Base-by-base conservation (phyloP, 2,329 filamentous ascomycete species). In the Corynespora cassiicola region DNA sequence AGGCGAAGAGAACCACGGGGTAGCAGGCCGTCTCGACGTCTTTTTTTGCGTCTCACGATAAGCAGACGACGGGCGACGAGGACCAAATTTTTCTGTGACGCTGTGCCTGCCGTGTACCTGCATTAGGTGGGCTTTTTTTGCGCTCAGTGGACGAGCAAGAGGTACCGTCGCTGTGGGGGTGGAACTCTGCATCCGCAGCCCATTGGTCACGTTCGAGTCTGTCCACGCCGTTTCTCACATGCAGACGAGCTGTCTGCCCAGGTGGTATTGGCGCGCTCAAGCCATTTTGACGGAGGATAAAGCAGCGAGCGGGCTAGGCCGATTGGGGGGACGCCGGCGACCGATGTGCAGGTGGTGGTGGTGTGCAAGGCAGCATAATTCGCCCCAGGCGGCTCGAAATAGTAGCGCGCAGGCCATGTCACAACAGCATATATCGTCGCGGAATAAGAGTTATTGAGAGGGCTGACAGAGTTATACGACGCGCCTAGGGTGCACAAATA, bases 71-170 rank as follows among this genome's bases (percentile, higher is more conserved):
- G 31, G 31, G 25, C 24, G 36, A 19, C 16, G 30, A 35, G 27
- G 39, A 31, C n/a, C n/a, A n/a, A 47, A 48, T 47, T 45, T 47
- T 47, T 45, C 52, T 53, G 45, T 42, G 50, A 45, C 42, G 49
- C 45, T 52, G 67, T 69, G 62, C 68, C 68, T 71, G 68, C 68
- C 60, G 54, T 42, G 64, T 68, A 65, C 64, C 64, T 68, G 64
- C 64, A 67, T 68, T 66, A 67, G 66, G 22, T 47, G 48, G 50
- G 50, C 41, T 36, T 39, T 45, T 43, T 44, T 42, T 52, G 36
- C 44, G 42, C 50, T 42, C 54, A 57, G 49, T 36, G 46, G 45
- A 47, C 26, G 42, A 42, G 44, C 37, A 29, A n/a, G n/a, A 27
- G 12, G 36, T 45, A 50, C 50, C 53, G 52, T 55, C 48, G 54